Evolutionary conservation across 1,139 yeast genomes (phyloP).

Genomic region (Yamadazyma taylorii): DNA sequence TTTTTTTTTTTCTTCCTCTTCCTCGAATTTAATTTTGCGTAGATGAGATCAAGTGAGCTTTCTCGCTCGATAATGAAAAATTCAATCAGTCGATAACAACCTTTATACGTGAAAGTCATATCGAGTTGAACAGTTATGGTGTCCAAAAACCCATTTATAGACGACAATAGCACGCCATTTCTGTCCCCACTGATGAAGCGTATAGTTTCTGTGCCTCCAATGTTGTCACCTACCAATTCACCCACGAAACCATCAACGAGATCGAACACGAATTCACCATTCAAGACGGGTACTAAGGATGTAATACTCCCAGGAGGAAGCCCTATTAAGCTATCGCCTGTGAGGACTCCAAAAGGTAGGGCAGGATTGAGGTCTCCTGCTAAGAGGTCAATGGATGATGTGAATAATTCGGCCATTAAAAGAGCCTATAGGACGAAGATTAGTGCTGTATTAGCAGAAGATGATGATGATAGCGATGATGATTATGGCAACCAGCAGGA

Average conservation of each 20-base stretch:
- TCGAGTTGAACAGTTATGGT: too few relatives aligned
- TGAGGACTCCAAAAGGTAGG: constrained; percentile 42
- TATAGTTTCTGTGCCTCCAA: neutral
- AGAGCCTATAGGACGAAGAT: constrained; percentile 39
- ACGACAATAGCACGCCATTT: neutral
- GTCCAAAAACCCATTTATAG: neutral
- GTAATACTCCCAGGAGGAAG: constrained; percentile 13
- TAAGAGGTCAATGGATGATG: constrained; percentile 38
- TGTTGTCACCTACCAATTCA: constrained; percentile 2
- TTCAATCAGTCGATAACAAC: too few relatives aligned
- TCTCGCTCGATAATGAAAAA: neutral
- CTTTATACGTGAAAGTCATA: too few relatives aligned
- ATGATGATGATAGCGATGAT: constrained; percentile 28
- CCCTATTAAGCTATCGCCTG: constrained; percentile 24
- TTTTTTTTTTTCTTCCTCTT: neutral
- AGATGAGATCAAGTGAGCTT: neutral
- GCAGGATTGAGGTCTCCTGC: constrained; percentile 48
- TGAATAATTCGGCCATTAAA: constrained; percentile 52
- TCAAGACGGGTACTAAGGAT: too few relatives aligned
- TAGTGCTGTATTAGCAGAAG: constrained; percentile 36
- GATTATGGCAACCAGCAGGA: constrained; percentile 32
- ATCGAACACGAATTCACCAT: too few relatives aligned
- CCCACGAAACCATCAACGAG: constrained; percentile 19
- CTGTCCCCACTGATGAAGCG: constrained; percentile 1
- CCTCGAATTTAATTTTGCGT: too few relatives aligned